phyloP scores from a whole-genome alignment of 768 basidiomycete genomes.

The Coprinopsis sp. region DNA sequence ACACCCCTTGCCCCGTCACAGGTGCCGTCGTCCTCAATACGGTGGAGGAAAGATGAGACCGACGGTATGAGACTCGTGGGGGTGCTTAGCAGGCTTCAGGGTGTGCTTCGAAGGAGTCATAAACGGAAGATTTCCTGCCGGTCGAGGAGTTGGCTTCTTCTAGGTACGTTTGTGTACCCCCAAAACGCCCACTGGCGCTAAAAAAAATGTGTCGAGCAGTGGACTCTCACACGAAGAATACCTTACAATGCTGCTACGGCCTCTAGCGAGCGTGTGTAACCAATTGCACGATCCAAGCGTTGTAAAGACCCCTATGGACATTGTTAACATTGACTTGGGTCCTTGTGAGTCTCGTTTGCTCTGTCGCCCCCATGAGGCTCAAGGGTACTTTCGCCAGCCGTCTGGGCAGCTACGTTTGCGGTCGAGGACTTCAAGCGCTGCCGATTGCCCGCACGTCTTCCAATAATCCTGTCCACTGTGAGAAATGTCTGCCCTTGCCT shows the following conservation, averaged over 20 bases:
- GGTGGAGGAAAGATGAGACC: too few relatives aligned
- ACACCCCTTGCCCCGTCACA: too few relatives aligned
- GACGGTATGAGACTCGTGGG: too few relatives aligned
- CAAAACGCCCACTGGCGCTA: background rate
- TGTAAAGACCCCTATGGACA: slow-evolving; percentile 14
- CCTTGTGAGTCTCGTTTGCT: slow-evolving; percentile 9
- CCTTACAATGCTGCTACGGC: slow-evolving; percentile 11
- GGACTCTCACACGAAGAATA: slow-evolving; percentile 13
- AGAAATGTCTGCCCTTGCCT: too few relatives aligned
- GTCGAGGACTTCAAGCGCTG: too few relatives aligned
- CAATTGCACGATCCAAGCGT: slow-evolving; percentile 12
- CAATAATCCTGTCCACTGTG: too few relatives aligned
- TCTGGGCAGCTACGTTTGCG: slow-evolving; percentile 11
- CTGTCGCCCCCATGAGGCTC: background rate
- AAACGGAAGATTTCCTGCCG: slow-evolving; percentile 16
- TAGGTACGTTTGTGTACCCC: too few relatives aligned
- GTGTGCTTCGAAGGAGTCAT: slow-evolving; percentile 9
- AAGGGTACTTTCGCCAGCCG: slow-evolving; percentile 5
- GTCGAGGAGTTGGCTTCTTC: slow-evolving; percentile 4
- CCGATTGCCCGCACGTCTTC: too few relatives aligned
- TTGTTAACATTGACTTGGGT: slow-evolving; percentile 11
- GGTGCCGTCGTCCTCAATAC: too few relatives aligned
- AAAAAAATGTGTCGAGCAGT: background rate
- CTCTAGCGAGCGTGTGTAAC: slow-evolving; percentile 16
- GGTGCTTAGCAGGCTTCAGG: too few relatives aligned